These are phyloP conservation scores for Aspergillus carlsbadensis DNA, from an alignment of 495 filamentous ascomycete genomes.

Conservation along the genomic window DNA sequence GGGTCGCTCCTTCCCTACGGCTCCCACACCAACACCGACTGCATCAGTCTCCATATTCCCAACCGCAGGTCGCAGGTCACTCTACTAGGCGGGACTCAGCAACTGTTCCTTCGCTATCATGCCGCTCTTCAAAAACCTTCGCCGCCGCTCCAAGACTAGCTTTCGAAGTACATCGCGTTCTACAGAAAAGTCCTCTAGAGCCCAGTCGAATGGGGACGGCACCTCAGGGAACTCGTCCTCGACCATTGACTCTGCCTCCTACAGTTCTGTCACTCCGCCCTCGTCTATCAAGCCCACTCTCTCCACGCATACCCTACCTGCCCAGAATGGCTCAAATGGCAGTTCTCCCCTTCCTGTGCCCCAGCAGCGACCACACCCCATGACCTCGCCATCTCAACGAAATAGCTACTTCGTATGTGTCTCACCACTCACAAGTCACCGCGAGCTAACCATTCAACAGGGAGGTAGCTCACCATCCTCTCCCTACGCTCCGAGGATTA, in stretches of 20 bases:
- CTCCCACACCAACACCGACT: neutral
- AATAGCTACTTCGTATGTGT: conserved; percentile 49
- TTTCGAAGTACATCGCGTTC: conserved; percentile 47
- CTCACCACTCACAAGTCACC: neutral
- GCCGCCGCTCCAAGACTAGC: conserved; percentile 68
- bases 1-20: conserved; percentile 10
- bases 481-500: conserved; percentile 72
- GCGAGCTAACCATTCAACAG: conserved; percentile 17
- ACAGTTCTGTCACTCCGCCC: conserved; percentile 56
- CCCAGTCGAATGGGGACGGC: conserved; percentile 46
- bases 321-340: conserved; percentile 44
- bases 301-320: conserved; percentile 54
- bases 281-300: conserved; percentile 58
- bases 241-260: conserved; percentile 58
- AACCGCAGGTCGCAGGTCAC: neutral
- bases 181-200: conserved; percentile 49
- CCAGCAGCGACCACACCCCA: conserved; percentile 45
- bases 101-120: conserved; percentile 25
- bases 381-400: conserved; percentile 45
- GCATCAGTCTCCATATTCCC: neutral
- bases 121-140: conserved; percentile 76
- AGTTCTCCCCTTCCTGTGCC: conserved; percentile 33
- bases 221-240: conserved; percentile 61
- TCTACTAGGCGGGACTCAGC: neutral
- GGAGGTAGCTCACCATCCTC: conserved; percentile 54